Conservation (phyloP, 176 grass and related monocot species). For the Carex cristatella region DNA sequence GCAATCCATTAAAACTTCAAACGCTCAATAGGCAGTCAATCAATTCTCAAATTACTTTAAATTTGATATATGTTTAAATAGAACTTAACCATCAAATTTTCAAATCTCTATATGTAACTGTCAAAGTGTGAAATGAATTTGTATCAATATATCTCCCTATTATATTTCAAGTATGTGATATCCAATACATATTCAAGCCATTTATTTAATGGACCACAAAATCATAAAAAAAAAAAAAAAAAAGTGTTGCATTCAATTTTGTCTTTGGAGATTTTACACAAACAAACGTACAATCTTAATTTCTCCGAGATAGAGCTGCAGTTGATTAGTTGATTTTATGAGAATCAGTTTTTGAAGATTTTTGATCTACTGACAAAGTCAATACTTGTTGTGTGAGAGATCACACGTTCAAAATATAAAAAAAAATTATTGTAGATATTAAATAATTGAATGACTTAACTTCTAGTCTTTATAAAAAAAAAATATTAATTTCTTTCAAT, state of each 20-base stretch:
- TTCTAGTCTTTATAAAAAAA: no score
- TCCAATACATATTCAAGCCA: background rate
- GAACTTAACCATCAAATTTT: background rate
- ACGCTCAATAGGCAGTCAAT: background rate
- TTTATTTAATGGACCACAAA: background rate
- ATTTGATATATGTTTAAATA: background rate
- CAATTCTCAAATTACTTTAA: background rate
- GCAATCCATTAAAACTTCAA: background rate
- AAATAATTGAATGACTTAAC: no score
- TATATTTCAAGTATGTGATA: no score
- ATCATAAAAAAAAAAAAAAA: background rate
- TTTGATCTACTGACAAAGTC: no score
- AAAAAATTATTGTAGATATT: no score
- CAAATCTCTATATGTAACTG: background rate
- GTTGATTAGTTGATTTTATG: no score
- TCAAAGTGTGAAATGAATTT: background rate
- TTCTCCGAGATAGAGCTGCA: background rate
- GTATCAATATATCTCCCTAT: no score
- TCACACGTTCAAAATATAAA: no score
- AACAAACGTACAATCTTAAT: background rate
- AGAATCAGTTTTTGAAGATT: no score
- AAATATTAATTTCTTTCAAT: background rate
- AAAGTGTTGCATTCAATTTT: background rate
- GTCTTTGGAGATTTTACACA: background rate
- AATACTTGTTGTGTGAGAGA: no score